Evolutionary conservation across 208 protist genomes (phyloP).

Genomic region (Acanthamoeba sp.): DNA sequence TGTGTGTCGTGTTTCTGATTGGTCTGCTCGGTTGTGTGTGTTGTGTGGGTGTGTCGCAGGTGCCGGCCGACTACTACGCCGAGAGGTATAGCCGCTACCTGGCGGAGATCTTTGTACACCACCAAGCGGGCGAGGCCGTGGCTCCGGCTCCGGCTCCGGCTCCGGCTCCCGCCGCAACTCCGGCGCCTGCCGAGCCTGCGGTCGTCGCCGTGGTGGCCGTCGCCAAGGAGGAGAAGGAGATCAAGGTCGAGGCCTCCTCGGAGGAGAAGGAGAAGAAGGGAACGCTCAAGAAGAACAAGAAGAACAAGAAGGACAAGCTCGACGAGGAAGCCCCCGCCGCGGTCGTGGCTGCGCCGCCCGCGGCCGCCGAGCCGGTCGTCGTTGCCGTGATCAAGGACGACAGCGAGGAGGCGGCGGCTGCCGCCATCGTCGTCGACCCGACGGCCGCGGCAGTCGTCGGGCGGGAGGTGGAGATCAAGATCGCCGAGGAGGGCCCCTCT

Average conservation of each 20-base stretch:
- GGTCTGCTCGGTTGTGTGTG: neutral
- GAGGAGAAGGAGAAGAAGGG: constrained; percentile 25
- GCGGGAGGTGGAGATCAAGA: constrained; percentile 28
- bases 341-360: neutral
- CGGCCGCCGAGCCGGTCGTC: neutral
- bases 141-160: neutral
- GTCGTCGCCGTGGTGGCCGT: neutral
- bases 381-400: neutral
- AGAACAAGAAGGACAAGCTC: neutral
- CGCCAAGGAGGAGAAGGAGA: constrained; percentile 10
- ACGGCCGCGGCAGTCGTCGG: neutral
- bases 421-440: neutral
- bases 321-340: neutral
- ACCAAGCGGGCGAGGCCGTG: neutral
- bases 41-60: too few species aligned
- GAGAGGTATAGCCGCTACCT: constrained; percentile 46
- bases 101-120: constrained; percentile 9
- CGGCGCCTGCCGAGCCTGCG: neutral
- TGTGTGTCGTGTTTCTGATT: too few species aligned
- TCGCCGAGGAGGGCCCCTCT: neutral
- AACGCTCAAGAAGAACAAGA: neutral
- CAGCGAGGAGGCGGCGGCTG: neutral
- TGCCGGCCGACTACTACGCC: constrained; percentile 48
- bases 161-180: neutral
- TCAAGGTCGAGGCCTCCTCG: neutral